Evolutionary conservation across 768 basidiomycete species (phyloP).

Genomic region (Tephrocybe sp.): DNA sequence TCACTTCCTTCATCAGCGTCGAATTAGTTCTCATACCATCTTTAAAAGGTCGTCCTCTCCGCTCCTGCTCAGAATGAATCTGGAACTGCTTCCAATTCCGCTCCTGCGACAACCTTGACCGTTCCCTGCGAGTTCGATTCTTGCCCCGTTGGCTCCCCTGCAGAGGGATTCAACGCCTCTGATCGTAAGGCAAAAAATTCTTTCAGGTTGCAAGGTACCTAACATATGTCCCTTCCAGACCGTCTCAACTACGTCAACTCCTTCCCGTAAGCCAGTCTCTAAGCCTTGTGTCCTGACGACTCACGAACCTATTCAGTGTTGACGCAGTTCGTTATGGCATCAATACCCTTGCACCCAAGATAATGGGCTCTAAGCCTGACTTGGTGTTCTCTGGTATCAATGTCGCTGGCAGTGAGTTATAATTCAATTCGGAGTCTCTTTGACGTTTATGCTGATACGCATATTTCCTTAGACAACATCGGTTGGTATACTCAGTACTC

Average conservation of each 20-base stretch:
- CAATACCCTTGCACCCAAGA: slow-evolving; percentile 31
- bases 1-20: background rate
- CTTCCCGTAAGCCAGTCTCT: slow-evolving; percentile 29
- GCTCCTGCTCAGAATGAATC: slow-evolving; percentile 40
- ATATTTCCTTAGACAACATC: slow-evolving; percentile 21
- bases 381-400: slow-evolving; percentile 37
- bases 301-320: slow-evolving; percentile 21
- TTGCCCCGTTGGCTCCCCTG: slow-evolving; percentile 37
- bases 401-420: slow-evolving; percentile 14
- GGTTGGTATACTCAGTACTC: slow-evolving; percentile 31
- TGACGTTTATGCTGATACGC: too few relatives aligned
- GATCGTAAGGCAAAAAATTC: slow-evolving; percentile 28
- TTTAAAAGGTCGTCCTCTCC: slow-evolving; percentile 37
- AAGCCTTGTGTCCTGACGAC: background rate
- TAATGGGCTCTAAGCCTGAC: slow-evolving; percentile 32
- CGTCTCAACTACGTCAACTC: slow-evolving; percentile 41
- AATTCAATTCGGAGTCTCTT: too few relatives aligned
- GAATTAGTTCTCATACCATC: background rate
- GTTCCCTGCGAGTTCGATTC: slow-evolving; percentile 39
- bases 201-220: background rate
- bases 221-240: slow-evolving; percentile 18
- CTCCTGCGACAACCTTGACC: slow-evolving; percentile 26
- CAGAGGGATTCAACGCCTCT: slow-evolving; percentile 36
- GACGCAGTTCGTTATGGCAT: slow-evolving; percentile 36
- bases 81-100: slow-evolving; percentile 36